Conservation (phyloP, 257 asterid species). For the Solanum gracilifrons region DNA sequence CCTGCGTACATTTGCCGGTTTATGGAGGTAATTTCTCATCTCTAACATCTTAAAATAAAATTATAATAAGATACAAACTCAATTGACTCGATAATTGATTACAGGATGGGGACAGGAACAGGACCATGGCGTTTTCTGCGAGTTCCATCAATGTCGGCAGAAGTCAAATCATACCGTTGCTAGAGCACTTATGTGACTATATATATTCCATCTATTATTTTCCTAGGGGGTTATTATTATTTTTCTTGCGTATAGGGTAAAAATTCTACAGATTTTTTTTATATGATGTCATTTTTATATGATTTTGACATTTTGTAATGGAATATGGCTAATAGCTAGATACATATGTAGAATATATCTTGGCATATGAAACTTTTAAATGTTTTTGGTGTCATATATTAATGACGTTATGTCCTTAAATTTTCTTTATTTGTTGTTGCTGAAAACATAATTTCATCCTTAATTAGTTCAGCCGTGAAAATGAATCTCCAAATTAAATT, state of each 20-base stretch:
- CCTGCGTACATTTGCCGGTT: constrained; percentile 68
- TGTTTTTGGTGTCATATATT: neutral
- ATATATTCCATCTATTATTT: neutral
- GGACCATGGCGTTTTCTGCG: constrained; percentile 80
- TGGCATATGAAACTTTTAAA: neutral
- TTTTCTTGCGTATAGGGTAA: neutral
- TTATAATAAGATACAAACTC: neutral
- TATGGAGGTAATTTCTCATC: constrained; percentile 53
- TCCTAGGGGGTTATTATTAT: neutral
- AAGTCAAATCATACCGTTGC: neutral
- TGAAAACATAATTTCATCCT: neutral
- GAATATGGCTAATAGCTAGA: neutral
- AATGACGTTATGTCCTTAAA: neutral
- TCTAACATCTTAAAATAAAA: neutral
- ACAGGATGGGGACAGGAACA: constrained; percentile 79
- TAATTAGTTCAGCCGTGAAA: neutral
- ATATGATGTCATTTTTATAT: neutral
- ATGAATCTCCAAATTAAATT: neutral
- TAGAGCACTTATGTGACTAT: neutral
- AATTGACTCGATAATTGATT: neutral
- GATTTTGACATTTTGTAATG: neutral
- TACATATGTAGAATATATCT: neutral
- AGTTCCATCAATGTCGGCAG: constrained; percentile 1
- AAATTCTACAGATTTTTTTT: neutral
- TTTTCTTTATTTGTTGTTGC: neutral